These are phyloP conservation scores for Cladochytrium replicatum DNA, from an alignment of 192 early-diverging fungal genomes.

Conservation along the genomic window DNA sequence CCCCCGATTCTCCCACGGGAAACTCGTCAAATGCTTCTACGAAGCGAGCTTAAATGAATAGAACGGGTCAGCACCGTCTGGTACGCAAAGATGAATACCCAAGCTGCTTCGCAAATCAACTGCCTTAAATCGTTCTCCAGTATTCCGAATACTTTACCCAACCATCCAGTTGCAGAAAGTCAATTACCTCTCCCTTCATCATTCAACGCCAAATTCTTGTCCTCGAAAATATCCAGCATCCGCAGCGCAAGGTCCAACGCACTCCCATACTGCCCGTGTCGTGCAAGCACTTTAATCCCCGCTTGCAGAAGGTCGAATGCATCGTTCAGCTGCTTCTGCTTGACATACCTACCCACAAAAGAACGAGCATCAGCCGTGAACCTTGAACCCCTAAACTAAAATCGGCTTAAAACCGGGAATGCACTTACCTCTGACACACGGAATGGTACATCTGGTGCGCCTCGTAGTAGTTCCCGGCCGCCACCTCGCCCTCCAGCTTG, in stretches of 20 bases:
- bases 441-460: conserved; percentile 96
- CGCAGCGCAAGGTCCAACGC: conserved; percentile 74
- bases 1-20: conserved; percentile 19
- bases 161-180: not conserved
- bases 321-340: conserved; percentile 67
- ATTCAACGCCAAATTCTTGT: conserved; percentile 54
- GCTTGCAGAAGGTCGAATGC: conserved; percentile 71
- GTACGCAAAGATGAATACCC: not conserved
- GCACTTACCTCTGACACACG: conserved; percentile 64
- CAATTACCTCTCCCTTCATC: conserved; percentile 56
- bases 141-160: not conserved
- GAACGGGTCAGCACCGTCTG: not conserved
- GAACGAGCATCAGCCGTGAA: not conserved
- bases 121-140: not conserved
- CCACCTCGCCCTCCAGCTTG: too few relatives aligned
- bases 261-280: conserved; percentile 70
- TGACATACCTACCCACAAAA: conserved; percentile 55
- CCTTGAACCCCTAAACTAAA: too few relatives aligned
- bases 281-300: conserved; percentile 65
- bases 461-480: conserved; percentile 96
- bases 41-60: conserved; percentile 33
- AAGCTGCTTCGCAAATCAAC: not conserved
- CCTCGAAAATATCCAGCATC: conserved; percentile 72
- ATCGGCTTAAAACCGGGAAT: not conserved
- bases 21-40: conserved; percentile 57